A percentile compares a stretch with the other conserved stretches of the same genome.
Conservation (phyloP, 768 basidiomycete species). For the Podaxis sp. region DNA sequence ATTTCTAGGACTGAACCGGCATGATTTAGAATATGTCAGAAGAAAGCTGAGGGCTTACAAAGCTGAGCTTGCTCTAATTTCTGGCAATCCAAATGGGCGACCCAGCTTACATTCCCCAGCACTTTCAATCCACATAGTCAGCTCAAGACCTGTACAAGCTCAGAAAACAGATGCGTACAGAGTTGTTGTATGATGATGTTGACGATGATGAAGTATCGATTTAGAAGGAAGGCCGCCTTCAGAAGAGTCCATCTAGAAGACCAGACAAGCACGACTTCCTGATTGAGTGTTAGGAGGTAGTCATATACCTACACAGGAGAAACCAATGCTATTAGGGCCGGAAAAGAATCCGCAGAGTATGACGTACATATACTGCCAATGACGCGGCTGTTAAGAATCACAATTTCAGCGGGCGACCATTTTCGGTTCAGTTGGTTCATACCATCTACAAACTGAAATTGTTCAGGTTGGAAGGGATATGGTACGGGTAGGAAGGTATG, state of each 20-base stretch:
- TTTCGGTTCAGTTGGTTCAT: not conserved
- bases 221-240: not conserved
- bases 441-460: not conserved
- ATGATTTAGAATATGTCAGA: not conserved
- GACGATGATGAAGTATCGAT: not conserved
- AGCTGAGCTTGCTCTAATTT: not conserved
- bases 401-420: not conserved
- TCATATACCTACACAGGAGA: not conserved
- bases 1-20: not conserved
- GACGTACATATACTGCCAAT: not conserved
- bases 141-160: not conserved
- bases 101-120: not conserved
- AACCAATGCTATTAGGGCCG: not conserved
- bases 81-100: not conserved
- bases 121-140: not conserved
- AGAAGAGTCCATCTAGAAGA: not conserved
- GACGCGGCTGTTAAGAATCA: not conserved
- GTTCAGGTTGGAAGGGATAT: not conserved
- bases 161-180: not conserved
- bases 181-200: not conserved
- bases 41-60: not conserved
- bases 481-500: not conserved
- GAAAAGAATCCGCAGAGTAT: not conserved
- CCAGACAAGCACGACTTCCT: not conserved
- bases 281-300: not conserved